Conservation (phyloP, 2,329 filamentous ascomycete species). For the Fusarium transvaalense region DNA sequence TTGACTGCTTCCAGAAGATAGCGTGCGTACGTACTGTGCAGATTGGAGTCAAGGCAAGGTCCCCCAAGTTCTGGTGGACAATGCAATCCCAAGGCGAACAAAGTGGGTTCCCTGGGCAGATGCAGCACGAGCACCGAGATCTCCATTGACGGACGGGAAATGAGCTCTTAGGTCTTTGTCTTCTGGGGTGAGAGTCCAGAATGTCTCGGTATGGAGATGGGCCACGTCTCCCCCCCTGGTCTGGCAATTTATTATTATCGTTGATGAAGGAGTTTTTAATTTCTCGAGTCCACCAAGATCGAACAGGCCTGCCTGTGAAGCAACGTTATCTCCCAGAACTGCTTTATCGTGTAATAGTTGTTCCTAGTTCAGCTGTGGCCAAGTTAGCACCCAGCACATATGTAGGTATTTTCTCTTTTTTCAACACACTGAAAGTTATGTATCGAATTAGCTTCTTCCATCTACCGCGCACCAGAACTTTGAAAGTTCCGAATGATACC, state of each 20-base stretch:
- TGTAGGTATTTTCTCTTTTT: not conserved
- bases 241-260: constrained; percentile 43
- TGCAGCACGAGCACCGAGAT: constrained; percentile 30
- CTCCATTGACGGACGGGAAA: constrained; percentile 41
- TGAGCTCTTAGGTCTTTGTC: constrained; percentile 37
- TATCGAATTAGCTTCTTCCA: constrained; percentile 28
- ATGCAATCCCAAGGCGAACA: constrained; percentile 24
- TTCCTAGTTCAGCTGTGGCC: not conserved
- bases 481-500: constrained; percentile 14
- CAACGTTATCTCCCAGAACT: not conserved
- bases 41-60: constrained; percentile 10
- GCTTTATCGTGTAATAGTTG: constrained; percentile 5
- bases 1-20: constrained; percentile 36
- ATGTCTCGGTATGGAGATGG: constrained; percentile 29
- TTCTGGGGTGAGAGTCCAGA: constrained; percentile 38
- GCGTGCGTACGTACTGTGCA: constrained; percentile 35
- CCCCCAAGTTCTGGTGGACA: constrained; percentile 24
- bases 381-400: no score
- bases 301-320: constrained; percentile 26
- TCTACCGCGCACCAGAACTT: constrained; percentile 16
- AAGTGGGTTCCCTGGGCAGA: constrained; percentile 16
- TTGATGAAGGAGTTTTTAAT: constrained; percentile 43
- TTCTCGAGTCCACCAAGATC: constrained; percentile 44
- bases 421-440: not conserved
- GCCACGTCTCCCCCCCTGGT: constrained; percentile 41